phyloP scores from a whole-genome alignment of 2,329 filamentous ascomycete species.

The Cercospora sp. region DNA sequence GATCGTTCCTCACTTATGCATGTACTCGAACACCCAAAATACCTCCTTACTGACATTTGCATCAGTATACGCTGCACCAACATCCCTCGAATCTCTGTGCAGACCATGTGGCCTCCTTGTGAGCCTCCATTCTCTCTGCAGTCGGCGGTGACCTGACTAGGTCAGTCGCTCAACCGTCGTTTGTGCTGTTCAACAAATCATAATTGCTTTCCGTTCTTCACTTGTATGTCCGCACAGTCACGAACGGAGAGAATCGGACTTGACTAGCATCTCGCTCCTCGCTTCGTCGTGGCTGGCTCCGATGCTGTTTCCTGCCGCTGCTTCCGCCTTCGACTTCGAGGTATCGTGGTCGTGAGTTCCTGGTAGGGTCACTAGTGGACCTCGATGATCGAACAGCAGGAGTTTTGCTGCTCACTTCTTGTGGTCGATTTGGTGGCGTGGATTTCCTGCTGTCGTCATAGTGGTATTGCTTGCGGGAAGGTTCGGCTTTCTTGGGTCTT shows the following conservation, averaged over 20 bases:
- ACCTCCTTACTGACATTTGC: not conserved
- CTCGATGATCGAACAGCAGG: not conserved
- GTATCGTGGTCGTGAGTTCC: not conserved
- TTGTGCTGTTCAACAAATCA: not conserved
- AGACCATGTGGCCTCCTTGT: not conserved
- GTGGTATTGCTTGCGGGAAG: not conserved
- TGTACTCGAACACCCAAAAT: not conserved
- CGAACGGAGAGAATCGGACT: conserved; percentile 6
- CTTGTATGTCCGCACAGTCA: conserved; percentile 8
- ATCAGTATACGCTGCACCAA: not conserved
- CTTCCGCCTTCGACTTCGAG: not conserved
- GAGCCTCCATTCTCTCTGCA: not conserved
- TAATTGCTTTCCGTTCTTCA: not conserved
- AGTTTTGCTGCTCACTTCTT: not conserved
- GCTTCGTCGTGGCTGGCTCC: not conserved
- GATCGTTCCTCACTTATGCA: not conserved
- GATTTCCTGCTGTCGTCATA: not conserved
- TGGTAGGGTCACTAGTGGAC: not conserved
- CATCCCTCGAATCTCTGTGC: not conserved
- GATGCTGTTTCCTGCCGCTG: not conserved
- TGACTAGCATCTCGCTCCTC: conserved; percentile 7
- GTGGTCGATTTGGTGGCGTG: not conserved
- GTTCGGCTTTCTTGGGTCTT: not conserved
- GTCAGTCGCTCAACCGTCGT: not conserved
- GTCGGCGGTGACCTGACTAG: not conserved